phyloP scores from a whole-genome alignment of 2,329 filamentous ascomycete genomes.

The Didymella arachidicola region DNA sequence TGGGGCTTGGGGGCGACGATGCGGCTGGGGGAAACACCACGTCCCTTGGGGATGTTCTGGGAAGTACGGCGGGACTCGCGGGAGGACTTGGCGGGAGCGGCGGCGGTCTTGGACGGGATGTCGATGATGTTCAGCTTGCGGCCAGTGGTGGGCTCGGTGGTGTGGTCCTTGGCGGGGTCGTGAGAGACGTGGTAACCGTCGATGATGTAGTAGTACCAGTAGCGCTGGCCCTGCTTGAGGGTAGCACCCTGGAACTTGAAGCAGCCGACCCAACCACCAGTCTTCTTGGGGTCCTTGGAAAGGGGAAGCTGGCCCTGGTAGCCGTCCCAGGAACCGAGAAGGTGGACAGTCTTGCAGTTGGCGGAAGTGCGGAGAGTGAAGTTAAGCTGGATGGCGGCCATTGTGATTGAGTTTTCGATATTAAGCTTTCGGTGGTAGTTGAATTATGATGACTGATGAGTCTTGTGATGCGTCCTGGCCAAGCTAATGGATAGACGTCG shows the following conservation, averaged over 20 bases:
- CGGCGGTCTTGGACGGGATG: constrained; percentile 68
- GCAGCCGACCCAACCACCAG: constrained; percentile 91
- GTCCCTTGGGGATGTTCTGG: constrained; percentile 82
- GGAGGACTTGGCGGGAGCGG: constrained; percentile 47
- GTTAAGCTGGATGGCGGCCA: constrained; percentile 92
- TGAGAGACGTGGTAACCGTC: constrained; percentile 98
- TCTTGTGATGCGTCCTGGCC: constrained; percentile 43
- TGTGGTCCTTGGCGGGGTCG: constrained; percentile 88
- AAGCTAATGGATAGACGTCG: constrained; percentile 50
- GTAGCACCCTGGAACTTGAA: constrained; percentile 93
- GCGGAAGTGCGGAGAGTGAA: constrained; percentile 96
- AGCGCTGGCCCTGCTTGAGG: constrained; percentile 86
- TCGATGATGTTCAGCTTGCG: constrained; percentile 98
- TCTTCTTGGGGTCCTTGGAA: constrained; percentile 88
- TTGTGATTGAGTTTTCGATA: constrained; percentile 53
- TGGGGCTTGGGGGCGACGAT: constrained; percentile 91
- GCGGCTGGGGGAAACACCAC: constrained; percentile 84
- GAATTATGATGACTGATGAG: constrained; percentile 36
- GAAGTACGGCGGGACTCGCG: constrained; percentile 61
- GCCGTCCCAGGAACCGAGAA: constrained; percentile 98
- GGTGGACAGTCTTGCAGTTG: constrained; percentile 95
- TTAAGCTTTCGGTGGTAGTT: constrained; percentile 35
- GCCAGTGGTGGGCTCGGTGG: constrained; percentile 93
- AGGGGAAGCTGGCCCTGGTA: constrained; percentile 94
- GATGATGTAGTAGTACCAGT: constrained; percentile 99